Evolutionary conservation across 1,284 basidiomycete genomes (phyloP).

Genomic region (Cutaneotrichosporon sp.): DNA sequence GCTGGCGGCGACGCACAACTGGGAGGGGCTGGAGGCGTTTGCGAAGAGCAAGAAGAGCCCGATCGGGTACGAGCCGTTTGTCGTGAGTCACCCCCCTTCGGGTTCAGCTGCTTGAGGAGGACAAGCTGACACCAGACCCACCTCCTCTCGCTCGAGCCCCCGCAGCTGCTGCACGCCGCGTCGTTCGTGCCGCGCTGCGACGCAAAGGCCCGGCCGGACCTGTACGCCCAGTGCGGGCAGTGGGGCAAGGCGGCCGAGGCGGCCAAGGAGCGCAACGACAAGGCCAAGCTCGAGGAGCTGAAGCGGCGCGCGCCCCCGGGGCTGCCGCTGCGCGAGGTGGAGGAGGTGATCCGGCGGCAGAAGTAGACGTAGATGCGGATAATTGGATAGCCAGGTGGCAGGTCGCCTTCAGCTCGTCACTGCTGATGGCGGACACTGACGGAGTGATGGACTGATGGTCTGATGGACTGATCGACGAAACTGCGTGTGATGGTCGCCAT

Average conservation of each 20-base stretch:
- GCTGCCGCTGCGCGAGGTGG: constrained; percentile 21
- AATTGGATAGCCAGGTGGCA: not conserved
- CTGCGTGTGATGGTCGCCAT: too few relatives aligned
- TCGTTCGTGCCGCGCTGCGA: constrained; percentile 80
- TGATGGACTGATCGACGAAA: too few relatives aligned
- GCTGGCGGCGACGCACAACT: constrained; percentile 73
- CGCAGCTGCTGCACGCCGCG: constrained; percentile 68
- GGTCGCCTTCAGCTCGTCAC: too few relatives aligned
- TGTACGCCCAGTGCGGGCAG: constrained; percentile 84
- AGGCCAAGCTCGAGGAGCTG: constrained; percentile 67
- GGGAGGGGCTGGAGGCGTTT: constrained; percentile 79
- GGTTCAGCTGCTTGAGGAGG: not conserved
- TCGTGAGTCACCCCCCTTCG: constrained; percentile 59
- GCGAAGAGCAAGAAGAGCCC: constrained; percentile 84
- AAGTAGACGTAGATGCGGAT: constrained; percentile 15
- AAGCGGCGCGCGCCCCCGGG: constrained; percentile 10
- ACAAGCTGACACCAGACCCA: constrained; percentile 36
- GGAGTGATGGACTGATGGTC: too few relatives aligned
- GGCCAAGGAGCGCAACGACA: constrained; percentile 82
- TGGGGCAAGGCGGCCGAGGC: constrained; percentile 84
- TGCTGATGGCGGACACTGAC: too few relatives aligned
- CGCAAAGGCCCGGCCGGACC: constrained; percentile 72
- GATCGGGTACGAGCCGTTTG: constrained; percentile 93
- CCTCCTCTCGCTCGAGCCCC: constrained; percentile 41
- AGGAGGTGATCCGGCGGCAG: constrained; percentile 25